phyloP scores from a whole-genome alignment of 352 stramenopile genomes.

The Phytophthora pinifolia region DNA sequence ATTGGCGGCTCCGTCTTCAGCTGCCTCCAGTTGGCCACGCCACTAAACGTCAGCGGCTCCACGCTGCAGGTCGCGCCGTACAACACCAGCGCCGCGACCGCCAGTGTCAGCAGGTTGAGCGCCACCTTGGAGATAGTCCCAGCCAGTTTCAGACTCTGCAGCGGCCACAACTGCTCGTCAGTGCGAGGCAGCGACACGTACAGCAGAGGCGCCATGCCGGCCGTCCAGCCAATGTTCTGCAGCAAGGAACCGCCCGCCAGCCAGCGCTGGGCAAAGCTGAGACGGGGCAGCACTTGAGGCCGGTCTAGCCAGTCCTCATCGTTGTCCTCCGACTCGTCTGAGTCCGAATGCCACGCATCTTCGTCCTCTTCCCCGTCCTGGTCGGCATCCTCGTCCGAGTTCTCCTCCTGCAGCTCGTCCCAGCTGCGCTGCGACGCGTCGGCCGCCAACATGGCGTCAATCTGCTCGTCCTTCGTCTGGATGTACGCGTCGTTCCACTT shows the following conservation, averaged over 20 bases:
- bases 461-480: conserved; percentile 81
- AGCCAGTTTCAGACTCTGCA: conserved; percentile 33
- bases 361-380: conserved; percentile 23
- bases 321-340: conserved; percentile 37
- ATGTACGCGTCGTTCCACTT: conserved; percentile 86
- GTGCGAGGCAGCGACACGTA: conserved; percentile 37
- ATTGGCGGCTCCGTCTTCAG: conserved; percentile 25
- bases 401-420: conserved; percentile 51
- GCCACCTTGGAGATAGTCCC: conserved; percentile 37
- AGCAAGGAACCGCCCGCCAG: conserved; percentile 34
- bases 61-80: conserved; percentile 35
- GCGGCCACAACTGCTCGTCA: conserved; percentile 32
- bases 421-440: conserved; percentile 46
- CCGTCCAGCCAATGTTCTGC: conserved; percentile 64
- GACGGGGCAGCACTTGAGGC: background rate
- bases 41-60: conserved; percentile 8
- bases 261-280: conserved; percentile 28
- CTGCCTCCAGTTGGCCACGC: conserved; percentile 23
- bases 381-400: conserved; percentile 24
- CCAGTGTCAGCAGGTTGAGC: conserved; percentile 41
- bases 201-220: conserved; percentile 45
- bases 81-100: conserved; percentile 6
- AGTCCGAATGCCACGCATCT: conserved; percentile 40
- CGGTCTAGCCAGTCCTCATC: conserved; percentile 19
- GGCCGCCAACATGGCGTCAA: conserved; percentile 65